These are phyloP conservation scores for Fusarium lateritium DNA, from an alignment of 2,329 filamentous ascomycete species.

Conservation along the genomic window DNA sequence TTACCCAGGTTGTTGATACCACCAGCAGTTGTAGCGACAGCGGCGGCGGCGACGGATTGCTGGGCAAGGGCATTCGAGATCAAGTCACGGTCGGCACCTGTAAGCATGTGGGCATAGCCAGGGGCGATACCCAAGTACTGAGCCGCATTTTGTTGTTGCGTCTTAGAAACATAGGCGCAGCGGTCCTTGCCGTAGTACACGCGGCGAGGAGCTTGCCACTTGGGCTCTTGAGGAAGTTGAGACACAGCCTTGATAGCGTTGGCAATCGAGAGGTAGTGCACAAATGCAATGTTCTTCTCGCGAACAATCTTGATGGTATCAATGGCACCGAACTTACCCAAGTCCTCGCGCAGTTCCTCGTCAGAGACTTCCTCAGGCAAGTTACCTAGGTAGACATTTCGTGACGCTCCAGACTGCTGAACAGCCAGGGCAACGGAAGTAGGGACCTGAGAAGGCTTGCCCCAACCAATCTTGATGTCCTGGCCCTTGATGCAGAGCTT, in stretches of 20 bases:
- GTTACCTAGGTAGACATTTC: conserved; percentile 97
- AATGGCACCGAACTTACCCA: conserved; percentile 96
- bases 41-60: conserved; percentile 96
- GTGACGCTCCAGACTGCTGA: conserved; percentile 95
- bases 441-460: conserved; percentile 97
- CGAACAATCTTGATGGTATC: conserved; percentile 98
- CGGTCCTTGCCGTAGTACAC: conserved; percentile 99
- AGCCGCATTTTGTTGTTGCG: conserved; percentile 98
- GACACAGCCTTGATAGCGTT: conserved; percentile 99
- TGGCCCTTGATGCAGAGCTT: conserved; percentile 98
- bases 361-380: conserved; percentile 90
- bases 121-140: conserved; percentile 98
- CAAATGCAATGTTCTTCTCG: conserved; percentile 97
- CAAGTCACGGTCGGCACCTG: conserved; percentile 94
- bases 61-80: conserved; percentile 97
- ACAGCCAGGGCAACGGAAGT: conserved; percentile 98
- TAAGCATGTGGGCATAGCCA: conserved; percentile 95
- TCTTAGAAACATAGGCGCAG: conserved; percentile 99
- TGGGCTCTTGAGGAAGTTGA: conserved; percentile 94
- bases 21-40: conserved; percentile 95
- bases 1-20: conserved; percentile 98
- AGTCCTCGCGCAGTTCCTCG: conserved; percentile 92
- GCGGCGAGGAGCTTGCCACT: conserved; percentile 95
- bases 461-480: conserved; percentile 99
- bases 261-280: conserved; percentile 96